Percentiles rank a stretch among this genome's conserved stretches.
These are phyloP conservation scores for Colletotrichum cordylinicola DNA, from an alignment of 2,329 filamentous ascomycete species.

Conservation along the genomic window DNA sequence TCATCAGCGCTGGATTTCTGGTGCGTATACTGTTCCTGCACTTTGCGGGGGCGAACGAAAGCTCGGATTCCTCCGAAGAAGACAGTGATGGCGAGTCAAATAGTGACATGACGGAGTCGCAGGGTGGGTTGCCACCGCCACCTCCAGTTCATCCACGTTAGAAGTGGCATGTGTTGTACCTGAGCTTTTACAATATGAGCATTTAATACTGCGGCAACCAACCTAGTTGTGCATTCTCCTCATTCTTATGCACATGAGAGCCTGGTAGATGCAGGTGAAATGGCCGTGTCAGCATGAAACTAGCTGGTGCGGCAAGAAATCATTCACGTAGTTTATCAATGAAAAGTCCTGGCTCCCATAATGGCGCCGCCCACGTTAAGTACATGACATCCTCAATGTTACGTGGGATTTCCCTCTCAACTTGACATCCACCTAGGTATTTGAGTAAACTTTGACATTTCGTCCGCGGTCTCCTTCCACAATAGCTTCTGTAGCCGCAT, in stretches of 20 bases:
- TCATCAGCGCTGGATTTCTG: slow-evolving; percentile 34
- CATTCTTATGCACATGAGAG: not conserved
- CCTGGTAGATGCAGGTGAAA: not conserved
- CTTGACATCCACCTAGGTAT: not conserved
- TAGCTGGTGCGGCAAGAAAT: not conserved
- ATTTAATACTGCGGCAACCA: not conserved
- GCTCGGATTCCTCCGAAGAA: slow-evolving; percentile 12
- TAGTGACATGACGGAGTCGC: slow-evolving; percentile 12
- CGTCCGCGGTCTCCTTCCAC: not conserved
- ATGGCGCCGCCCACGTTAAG: not conserved
- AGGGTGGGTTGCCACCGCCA: not conserved
- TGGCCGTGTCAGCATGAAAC: not conserved
- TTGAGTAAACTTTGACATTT: not conserved
- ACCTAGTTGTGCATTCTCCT: not conserved
- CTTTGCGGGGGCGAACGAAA: slow-evolving; percentile 8
- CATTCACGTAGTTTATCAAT: not conserved
- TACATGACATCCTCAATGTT: not conserved
- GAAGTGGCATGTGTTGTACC: not conserved
- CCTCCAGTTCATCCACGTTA: slow-evolving; percentile 6
- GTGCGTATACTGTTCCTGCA: slow-evolving; percentile 30
- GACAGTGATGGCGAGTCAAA: not conserved
- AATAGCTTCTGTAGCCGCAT: not conserved
- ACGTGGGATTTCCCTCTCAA: not conserved
- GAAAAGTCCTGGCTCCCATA: not conserved
- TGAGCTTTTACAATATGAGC: not conserved